phyloP scores from a whole-genome alignment of 2,329 filamentous ascomycete species.

The Xylariaceae sp. region DNA sequence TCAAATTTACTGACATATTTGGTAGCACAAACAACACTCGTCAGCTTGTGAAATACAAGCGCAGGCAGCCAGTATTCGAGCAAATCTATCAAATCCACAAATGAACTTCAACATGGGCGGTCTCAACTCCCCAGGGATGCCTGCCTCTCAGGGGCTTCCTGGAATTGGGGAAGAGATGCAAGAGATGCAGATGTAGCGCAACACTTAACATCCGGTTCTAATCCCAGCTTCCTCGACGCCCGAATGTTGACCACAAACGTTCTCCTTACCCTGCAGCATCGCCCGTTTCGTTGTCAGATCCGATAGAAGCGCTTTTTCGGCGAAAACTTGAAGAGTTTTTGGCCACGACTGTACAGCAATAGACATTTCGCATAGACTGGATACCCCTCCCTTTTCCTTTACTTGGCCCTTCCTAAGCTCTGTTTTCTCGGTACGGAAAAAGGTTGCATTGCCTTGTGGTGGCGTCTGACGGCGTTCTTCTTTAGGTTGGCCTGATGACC shows the following conservation, averaged over 20 bases:
- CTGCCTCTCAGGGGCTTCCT: conserved; percentile 34
- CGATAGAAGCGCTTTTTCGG: neutral
- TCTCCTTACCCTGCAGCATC: neutral
- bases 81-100: conserved; percentile 32
- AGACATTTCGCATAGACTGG: conserved; percentile 32
- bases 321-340: neutral
- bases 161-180: conserved; percentile 55
- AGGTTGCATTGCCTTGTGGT: conserved; percentile 27
- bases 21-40: conserved; percentile 73
- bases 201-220: conserved; percentile 1
- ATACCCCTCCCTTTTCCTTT: conserved; percentile 25
- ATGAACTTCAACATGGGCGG: conserved; percentile 31
- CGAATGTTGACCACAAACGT: neutral
- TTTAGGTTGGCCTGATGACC: conserved; percentile 27
- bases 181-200: conserved; percentile 42
- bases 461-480: conserved; percentile 28
- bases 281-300: conserved; percentile 1
- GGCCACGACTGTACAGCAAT: conserved; percentile 27
- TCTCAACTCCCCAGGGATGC: conserved; percentile 31
- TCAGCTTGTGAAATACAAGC: conserved; percentile 86
- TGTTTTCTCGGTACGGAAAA: conserved; percentile 27
- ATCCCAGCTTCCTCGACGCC: conserved; percentile 4
- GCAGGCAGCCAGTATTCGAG: conserved; percentile 45
- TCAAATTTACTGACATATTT: conserved; percentile 31
- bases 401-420: conserved; percentile 19